Conservation (phyloP, 1,284 basidiomycete species). For the Boletus austroedulis region DNA sequence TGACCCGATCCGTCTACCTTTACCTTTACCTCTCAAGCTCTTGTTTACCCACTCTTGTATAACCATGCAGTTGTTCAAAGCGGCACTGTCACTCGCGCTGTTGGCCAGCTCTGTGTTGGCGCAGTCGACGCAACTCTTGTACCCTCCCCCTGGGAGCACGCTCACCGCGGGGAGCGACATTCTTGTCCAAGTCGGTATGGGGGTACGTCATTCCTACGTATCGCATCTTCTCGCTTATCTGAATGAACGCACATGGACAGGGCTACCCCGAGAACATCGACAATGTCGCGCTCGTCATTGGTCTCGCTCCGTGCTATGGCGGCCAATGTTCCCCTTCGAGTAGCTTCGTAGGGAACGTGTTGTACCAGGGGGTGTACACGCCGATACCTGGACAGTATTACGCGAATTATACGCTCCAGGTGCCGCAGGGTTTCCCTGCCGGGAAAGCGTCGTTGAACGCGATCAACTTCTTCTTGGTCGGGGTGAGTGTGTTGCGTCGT, state of each 20-base stretch:
- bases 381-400: not conserved
- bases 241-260: conserved; percentile 8
- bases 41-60: not conserved
- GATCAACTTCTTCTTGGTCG: conserved; percentile 30
- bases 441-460: conserved; percentile 21
- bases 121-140: conserved; percentile 17
- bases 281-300: conserved; percentile 27
- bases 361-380: conserved; percentile 26
- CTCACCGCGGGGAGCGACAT: conserved; percentile 11
- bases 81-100: conserved; percentile 12
- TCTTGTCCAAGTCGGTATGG: conserved; percentile 25
- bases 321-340: conserved; percentile 18
- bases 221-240: not conserved
- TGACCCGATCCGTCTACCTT: not conserved
- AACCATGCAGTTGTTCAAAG: conserved; percentile 18
- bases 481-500: conserved; percentile 17
- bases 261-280: conserved; percentile 24
- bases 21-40: not conserved
- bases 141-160: conserved; percentile 8
- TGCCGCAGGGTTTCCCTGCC: conserved; percentile 15
- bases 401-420: conserved; percentile 24
- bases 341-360: conserved; percentile 17
- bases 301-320: conserved; percentile 18
- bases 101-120: conserved; percentile 17
- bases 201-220: conserved; percentile 13